Evolutionary conservation across 1,139 yeast genomes (phyloP).

Genomic region (Pneumocystis canis): DNA sequence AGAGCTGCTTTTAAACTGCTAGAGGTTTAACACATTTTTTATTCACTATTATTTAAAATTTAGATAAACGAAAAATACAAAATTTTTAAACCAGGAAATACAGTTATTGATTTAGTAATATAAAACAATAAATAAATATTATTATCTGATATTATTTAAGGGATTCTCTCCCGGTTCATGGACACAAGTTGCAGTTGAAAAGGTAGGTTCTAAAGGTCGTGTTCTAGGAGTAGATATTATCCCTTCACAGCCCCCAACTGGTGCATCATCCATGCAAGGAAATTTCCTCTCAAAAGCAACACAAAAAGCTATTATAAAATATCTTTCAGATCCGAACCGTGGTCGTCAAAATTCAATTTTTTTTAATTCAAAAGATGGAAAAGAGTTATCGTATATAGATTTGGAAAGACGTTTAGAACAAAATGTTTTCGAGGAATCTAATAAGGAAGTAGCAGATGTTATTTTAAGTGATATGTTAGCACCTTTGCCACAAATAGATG

Average conservation of each 20-base stretch:
- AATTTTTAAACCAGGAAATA: conserved; percentile 40
- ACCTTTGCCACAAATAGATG: conserved; percentile 50
- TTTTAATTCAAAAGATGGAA: conserved; percentile 9
- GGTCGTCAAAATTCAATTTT: conserved; percentile 18
- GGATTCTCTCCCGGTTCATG: conserved; percentile 97
- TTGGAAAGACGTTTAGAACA: conserved; percentile 19
- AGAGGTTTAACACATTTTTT: conserved; percentile 16
- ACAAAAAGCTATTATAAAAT: conserved; percentile 43
- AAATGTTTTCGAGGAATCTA: conserved; percentile 16
- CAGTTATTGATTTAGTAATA: conserved; percentile 52
- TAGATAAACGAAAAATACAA: conserved; percentile 45
- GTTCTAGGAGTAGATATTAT: conserved; percentile 77
- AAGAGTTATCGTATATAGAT: conserved; percentile 4
- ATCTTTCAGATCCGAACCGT: conserved; percentile 29
- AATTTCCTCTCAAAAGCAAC: conserved; percentile 58
- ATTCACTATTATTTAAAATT: conserved; percentile 23
- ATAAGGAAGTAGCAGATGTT: conserved; percentile 36
- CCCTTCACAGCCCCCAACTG: conserved; percentile 62
- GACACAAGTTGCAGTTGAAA: conserved; percentile 64
- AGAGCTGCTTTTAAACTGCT: conserved; percentile 81
- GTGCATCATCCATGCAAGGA: conserved; percentile 73
- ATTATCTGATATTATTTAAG: conserved; percentile 9
- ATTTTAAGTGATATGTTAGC: conserved; percentile 79
- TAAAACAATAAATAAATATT: background rate
- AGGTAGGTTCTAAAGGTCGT: conserved; percentile 43